Evolutionary conservation across 164 flowering plant species (phyloP).

Genomic region (Hamamelis virginiana): DNA sequence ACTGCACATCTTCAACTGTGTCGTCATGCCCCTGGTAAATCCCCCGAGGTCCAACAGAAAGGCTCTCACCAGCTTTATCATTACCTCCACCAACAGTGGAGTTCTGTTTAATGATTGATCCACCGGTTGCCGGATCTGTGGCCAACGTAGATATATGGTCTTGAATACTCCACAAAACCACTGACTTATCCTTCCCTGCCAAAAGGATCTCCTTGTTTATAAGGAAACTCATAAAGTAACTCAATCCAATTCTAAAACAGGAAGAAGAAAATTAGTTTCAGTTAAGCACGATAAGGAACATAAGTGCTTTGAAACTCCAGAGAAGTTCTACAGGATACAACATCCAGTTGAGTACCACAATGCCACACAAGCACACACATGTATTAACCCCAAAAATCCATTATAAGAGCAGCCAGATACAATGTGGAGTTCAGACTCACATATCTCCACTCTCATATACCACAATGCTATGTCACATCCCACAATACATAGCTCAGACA

Average conservation of each 20-base stretch:
- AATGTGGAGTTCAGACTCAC: too few relatives aligned
- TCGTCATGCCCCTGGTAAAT: constrained; percentile 81
- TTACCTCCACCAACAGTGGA: constrained; percentile 39
- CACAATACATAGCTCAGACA: background rate
- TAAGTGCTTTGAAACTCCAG: background rate
- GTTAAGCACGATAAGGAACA: background rate
- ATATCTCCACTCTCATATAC: too few relatives aligned
- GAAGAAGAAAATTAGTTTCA: background rate
- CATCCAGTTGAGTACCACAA: background rate
- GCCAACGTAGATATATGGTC: constrained; percentile 78
- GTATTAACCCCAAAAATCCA: too few relatives aligned
- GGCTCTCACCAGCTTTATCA: constrained; percentile 53
- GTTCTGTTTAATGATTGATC: constrained; percentile 45
- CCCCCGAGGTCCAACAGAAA: constrained; percentile 76
- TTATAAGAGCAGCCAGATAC: too few relatives aligned
- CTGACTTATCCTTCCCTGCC: constrained; percentile 91
- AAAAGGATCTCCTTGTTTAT: constrained; percentile 4
- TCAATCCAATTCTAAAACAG: background rate
- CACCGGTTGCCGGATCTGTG: constrained; percentile 50
- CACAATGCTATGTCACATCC: background rate
- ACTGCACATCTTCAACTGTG: constrained; percentile 98
- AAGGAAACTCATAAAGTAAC: background rate
- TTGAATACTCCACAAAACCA: constrained; percentile 93
- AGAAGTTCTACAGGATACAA: background rate
- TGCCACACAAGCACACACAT: too few relatives aligned